Conservation (phyloP, 345 rosid species). For the Bruguiera sexangula region DNA sequence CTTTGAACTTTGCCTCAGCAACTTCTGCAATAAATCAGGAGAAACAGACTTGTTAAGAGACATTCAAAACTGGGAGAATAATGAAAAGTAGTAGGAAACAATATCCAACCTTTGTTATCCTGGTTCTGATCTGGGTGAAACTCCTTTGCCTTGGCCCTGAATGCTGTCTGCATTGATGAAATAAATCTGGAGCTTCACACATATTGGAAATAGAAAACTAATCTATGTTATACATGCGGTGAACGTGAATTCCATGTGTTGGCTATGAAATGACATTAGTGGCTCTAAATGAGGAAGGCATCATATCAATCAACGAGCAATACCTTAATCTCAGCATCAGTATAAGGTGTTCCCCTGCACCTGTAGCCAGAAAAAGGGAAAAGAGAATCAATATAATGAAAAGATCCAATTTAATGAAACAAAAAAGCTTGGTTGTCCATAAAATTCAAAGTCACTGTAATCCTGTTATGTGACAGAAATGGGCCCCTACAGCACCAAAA, state of each 20-base stretch:
- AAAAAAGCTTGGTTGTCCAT: too few relatives aligned
- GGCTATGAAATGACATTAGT: too few relatives aligned
- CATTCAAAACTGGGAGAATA: background rate
- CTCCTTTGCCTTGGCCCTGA: slow-evolving; percentile 79
- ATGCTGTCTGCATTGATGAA: slow-evolving; percentile 60
- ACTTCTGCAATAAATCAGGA: slow-evolving; percentile 45
- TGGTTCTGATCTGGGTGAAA: slow-evolving; percentile 98
- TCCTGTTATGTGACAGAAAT: too few relatives aligned
- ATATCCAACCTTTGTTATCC: slow-evolving; percentile 63
- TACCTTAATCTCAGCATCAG: slow-evolving; percentile 98
- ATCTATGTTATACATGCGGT: background rate
- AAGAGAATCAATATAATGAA: background rate
- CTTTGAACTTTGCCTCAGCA: slow-evolving; percentile 93
- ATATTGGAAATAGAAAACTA: background rate
- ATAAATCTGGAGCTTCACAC: background rate
- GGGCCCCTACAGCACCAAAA: too few relatives aligned
- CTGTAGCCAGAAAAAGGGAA: slow-evolving; percentile 31
- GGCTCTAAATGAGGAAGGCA: background rate
- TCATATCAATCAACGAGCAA: background rate
- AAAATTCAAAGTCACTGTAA: too few relatives aligned
- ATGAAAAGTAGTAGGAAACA: background rate
- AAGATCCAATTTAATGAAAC: too few relatives aligned
- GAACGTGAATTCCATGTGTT: too few relatives aligned
- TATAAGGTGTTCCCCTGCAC: slow-evolving; percentile 63
- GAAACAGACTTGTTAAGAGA: background rate